Base-by-base conservation (phyloP, 805 yeast genomes). In the Millerago galiae region DNA sequence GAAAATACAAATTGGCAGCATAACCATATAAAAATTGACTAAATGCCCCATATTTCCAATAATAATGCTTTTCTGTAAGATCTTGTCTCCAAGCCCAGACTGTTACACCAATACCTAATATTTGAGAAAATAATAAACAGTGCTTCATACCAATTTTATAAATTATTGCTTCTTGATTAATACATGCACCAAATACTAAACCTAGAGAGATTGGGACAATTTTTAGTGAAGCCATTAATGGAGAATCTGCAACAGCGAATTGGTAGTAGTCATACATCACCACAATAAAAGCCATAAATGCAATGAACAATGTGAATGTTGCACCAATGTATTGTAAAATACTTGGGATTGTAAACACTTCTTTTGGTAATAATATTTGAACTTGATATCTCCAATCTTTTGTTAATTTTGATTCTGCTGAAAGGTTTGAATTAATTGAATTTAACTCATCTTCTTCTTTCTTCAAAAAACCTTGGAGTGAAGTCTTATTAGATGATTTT, bases 181-280 rank as follows among this genome's bases (percentile, higher is more conserved):
- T 11, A 3, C 51, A 7, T 10, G 67, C 50, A 4, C 66, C 64
- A 9, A 58, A 3, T 3, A 51, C 34, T 40, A 63, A 39, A 3
- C 67, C 70, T 11, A 63, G 46, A 3, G 64, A 42, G 16, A 61
- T 24, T 2, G 73, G 70, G 14, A 28, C n/a, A 5, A 28, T 12
- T 8, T 28, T 28, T 7, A 28, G 13, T 12, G 31, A 26, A 1
- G 72, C 56, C 5, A 67, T 40, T 6, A 71, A 42, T 1, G 68
- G 56, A 6, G 63, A 46, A 37, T 63, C 49, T 6, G 44, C 42
- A 3, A 61, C 60, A 13, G 59, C 46, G 29, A 46, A 52, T 32
- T 50, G 50, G 31, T 61, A 52, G 42, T 59, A 63, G 55, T 51
- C 26, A 52, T 41, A 4, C 37, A 59, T 43, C n/a, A 44, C 24